Evolutionary conservation across 1,139 yeast species (phyloP), one percentile per base, ranked within the genome.

Genomic region (Pichia sp.): DNA sequence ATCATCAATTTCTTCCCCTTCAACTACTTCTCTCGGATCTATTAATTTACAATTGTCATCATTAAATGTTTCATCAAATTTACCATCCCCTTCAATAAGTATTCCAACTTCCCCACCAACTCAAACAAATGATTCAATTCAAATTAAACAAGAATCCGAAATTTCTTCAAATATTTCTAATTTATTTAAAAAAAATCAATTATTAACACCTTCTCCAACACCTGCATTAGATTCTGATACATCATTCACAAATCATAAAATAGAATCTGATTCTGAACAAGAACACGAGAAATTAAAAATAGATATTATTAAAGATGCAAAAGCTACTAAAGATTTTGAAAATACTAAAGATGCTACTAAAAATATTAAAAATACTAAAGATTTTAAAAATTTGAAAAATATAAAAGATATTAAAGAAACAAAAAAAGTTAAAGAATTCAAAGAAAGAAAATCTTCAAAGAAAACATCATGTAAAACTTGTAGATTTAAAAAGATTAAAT

Each of bases 381-480:
- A n/a, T 24, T n/a, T 28, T 22, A 31, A 30, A 26, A 8, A 24
- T n/a, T 22, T 39, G 24, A 16, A 30, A n/a, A 24, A 22, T 23
- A 30, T 16, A 16, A 16, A 16, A 16, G 35, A 32, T 22, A 30
- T 24, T 6, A 33, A 26, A 23, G 10, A 27, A 27, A 32, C 1
- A 32, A n/a, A 10, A 35, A 9, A 30, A 29, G 5, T 30, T 8
- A 28, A 22, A 24, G 24, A n/a, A 25, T n/a, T 28, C 12, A 31
- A 30, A 26, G 16, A 16, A 16, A 16, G 16, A 16, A 55, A 52
- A 40, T 43, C 52, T 11, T 54, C 61, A 16, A 59, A 59, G 41
- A 59, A 59, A 45, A 60, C 65, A 8, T 58, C 63, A 4, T 62
- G 66, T 43, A 52, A 47, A 41, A 55, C 56, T 26, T 62, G 66